Evolutionary conservation across 176 grass and related monocot genomes (phyloP).

Genomic region (Triticum turgidum): DNA sequence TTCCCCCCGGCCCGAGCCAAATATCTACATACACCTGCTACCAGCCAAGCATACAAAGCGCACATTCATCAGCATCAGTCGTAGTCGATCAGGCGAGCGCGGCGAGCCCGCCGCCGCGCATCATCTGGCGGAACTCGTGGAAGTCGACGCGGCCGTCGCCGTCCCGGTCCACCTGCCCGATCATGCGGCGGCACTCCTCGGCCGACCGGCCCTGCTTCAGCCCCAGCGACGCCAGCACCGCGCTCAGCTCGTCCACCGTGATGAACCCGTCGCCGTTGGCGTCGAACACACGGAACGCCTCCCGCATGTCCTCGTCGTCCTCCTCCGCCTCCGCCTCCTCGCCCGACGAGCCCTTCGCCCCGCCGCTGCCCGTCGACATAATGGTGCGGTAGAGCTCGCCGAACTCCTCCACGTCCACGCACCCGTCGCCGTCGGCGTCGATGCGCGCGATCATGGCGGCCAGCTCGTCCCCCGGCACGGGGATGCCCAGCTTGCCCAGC

Average conservation of each 20-base stretch:
- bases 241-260: constrained; percentile 72
- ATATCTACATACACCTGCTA: constrained; percentile 51
- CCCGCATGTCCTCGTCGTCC: constrained; percentile 53
- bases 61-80: background rate
- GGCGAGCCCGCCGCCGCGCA: constrained; percentile 65
- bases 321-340: background rate
- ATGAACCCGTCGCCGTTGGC: constrained; percentile 82
- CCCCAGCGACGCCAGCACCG: constrained; percentile 69
- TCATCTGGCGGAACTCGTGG: constrained; percentile 80
- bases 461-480: constrained; percentile 51
- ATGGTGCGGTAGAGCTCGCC: constrained; percentile 58
- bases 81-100: constrained; percentile 30
- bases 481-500: constrained; percentile 62
- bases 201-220: constrained; percentile 62
- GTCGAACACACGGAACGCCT: constrained; percentile 85
- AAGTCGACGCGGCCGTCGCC: constrained; percentile 79
- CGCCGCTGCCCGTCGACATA: constrained; percentile 15
- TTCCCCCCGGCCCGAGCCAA: background rate
- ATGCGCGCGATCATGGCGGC: constrained; percentile 64
- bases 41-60: background rate
- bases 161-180: constrained; percentile 66
- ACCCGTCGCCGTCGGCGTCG: constrained; percentile 73
- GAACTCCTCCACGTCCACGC: constrained; percentile 79
- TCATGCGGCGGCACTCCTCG: constrained; percentile 77
- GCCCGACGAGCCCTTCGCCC: background rate